Conservation (phyloP, 2,329 filamentous ascomycete genomes). For the Ophiobolus disseminans region DNA sequence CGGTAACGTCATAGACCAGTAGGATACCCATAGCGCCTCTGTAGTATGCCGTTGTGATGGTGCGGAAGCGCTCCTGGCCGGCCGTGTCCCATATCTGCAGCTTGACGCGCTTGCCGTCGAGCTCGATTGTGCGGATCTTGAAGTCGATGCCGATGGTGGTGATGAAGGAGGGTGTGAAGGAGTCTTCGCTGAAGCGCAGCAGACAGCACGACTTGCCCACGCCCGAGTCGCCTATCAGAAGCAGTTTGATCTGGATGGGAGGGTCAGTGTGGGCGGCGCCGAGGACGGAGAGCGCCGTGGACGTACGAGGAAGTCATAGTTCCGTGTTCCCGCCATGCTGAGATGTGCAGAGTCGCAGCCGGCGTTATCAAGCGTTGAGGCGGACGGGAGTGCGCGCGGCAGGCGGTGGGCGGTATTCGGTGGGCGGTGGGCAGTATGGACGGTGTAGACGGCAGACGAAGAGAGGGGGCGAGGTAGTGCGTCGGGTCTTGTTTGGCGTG, state of each 20-base stretch:
- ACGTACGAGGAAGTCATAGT: slow-evolving; percentile 97
- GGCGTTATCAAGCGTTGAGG: slow-evolving; percentile 6
- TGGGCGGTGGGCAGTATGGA: not conserved
- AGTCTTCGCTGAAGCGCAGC: slow-evolving; percentile 95
- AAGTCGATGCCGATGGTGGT: slow-evolving; percentile 99
- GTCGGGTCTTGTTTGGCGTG: no score
- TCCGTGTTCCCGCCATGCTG: slow-evolving; percentile 92
- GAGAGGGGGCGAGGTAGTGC: not conserved
- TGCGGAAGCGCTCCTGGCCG: slow-evolving; percentile 96
- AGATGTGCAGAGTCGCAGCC: slow-evolving; percentile 4
- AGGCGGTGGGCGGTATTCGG: not conserved
- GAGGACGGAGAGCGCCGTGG: slow-evolving; percentile 12
- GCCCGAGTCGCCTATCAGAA: slow-evolving; percentile 95
- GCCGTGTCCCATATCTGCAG: slow-evolving; percentile 99
- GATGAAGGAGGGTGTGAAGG: slow-evolving; percentile 96
- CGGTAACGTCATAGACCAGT: slow-evolving; percentile 97
- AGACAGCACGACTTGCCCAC: slow-evolving; percentile 98
- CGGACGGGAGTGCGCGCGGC: slow-evolving; percentile 1
- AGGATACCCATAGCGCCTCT: slow-evolving; percentile 97
- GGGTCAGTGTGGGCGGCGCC: slow-evolving; percentile 19
- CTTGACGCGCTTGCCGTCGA: slow-evolving; percentile 98
- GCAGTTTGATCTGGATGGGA: slow-evolving; percentile 80
- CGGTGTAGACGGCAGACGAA: not conserved
- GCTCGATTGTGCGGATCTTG: slow-evolving; percentile 98
- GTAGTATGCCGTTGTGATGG: slow-evolving; percentile 99